These are phyloP conservation scores for Eudorina sp. DNA, from an alignment of 139 green algal genomes.

Conservation along the genomic window DNA sequence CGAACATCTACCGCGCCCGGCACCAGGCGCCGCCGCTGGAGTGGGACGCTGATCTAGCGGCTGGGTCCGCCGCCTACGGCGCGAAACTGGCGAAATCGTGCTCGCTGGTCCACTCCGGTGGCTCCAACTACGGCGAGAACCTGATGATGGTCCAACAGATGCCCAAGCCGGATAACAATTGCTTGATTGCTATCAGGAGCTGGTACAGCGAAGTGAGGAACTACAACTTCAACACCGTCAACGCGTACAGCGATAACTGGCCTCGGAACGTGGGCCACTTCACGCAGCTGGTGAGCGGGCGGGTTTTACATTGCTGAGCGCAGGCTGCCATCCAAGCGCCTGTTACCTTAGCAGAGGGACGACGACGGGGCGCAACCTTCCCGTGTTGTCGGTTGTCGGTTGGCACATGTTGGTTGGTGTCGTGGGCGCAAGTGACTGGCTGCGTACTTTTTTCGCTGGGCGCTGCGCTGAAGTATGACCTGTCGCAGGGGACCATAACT, in stretches of 20 bases:
- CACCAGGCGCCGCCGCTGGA: background rate
- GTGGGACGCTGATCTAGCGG: background rate
- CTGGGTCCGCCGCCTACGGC: background rate
- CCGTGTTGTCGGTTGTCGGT: too few species aligned
- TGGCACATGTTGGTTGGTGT: too few species aligned
- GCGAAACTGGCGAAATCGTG: background rate
- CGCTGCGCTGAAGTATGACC: too few species aligned
- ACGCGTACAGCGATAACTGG: background rate
- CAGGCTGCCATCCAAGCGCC: too few species aligned
- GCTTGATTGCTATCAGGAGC: background rate
- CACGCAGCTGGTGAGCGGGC: slow-evolving; percentile 10
- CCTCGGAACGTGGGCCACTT: background rate
- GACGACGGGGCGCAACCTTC: too few species aligned
- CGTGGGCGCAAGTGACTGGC: too few species aligned
- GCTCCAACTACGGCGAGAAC: background rate
- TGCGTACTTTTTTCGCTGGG: too few species aligned
- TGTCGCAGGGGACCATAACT: too few species aligned
- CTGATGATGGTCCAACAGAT: background rate
- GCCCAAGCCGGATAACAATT: background rate
- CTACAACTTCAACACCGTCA: background rate
- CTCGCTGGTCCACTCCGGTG: background rate
- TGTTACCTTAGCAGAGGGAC: too few species aligned
- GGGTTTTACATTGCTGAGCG: too few species aligned
- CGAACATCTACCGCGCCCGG: background rate
- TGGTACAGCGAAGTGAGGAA: background rate